These are phyloP conservation scores for Eucalyptus curtisii DNA, from an alignment of 345 rosid genomes.

Conservation along the genomic window DNA sequence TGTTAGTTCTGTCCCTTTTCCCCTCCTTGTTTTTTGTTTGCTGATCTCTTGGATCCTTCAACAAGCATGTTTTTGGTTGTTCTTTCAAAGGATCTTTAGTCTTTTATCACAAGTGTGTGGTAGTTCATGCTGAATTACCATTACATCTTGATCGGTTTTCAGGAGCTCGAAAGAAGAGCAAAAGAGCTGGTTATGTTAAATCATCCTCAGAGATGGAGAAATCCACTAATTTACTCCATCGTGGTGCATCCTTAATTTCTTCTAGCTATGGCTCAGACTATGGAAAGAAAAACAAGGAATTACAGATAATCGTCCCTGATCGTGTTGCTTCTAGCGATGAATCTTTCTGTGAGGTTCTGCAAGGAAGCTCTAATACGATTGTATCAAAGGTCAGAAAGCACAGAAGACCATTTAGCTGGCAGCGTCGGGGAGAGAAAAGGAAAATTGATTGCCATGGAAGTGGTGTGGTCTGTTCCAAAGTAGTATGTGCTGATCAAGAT, in stretches of 20 bases:
- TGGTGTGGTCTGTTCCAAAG: background rate
- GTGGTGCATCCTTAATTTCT: background rate
- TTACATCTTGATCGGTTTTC: background rate
- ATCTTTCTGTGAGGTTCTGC: background rate
- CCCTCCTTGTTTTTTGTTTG: background rate
- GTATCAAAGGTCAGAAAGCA: constrained; percentile 4
- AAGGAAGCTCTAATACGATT: background rate
- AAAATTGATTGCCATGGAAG: background rate
- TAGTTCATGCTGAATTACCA: background rate
- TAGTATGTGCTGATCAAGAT: background rate
- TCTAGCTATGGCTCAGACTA: background rate
- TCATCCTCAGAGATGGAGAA: constrained; percentile 1
- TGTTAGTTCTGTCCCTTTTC: background rate
- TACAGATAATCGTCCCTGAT: background rate
- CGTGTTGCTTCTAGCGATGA: background rate
- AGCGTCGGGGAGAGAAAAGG: constrained; percentile 12
- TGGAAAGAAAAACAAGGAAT: background rate
- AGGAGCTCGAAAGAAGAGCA: constrained; percentile 27
- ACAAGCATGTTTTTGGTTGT: background rate
- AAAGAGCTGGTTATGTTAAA: background rate
- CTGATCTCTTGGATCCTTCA: background rate
- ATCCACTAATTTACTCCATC: background rate
- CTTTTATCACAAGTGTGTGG: background rate
- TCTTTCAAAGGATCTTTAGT: background rate
- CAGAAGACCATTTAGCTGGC: constrained; percentile 21